These are phyloP conservation scores for Aspergillus sp. DNA, from an alignment of 2,329 filamentous ascomycete genomes.

Conservation along the genomic window DNA sequence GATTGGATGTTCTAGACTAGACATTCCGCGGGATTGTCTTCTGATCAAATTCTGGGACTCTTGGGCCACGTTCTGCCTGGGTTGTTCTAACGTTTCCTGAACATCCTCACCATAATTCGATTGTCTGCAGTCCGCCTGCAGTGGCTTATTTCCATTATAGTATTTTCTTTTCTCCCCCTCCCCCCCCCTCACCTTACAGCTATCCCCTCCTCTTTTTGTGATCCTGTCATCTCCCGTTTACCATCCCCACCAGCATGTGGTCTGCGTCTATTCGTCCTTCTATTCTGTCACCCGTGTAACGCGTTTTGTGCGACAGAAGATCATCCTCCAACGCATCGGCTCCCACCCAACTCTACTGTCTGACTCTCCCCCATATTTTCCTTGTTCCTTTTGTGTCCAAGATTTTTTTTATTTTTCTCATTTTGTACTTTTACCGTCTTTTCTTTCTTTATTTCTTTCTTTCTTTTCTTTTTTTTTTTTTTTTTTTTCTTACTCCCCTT, in stretches of 20 bases:
- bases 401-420: slow-evolving; percentile 1
- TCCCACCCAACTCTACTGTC: neutral
- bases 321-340: slow-evolving; percentile 6
- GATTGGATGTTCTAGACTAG: slow-evolving; percentile 14
- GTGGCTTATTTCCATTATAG: slow-evolving; percentile 4
- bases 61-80: slow-evolving; percentile 11
- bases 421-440: neutral
- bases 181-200: neutral
- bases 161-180: neutral
- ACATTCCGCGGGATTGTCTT: slow-evolving; percentile 16
- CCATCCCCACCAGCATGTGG: slow-evolving; percentile 27
- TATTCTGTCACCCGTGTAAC: slow-evolving; percentile 29
- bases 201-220: slow-evolving; percentile 3
- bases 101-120: neutral
- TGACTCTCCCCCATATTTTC: slow-evolving; percentile 3
- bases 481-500: slow-evolving; percentile 16
- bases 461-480: slow-evolving; percentile 5
- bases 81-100: slow-evolving; percentile 8
- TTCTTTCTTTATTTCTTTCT: slow-evolving; percentile 1
- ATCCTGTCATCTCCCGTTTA: slow-evolving; percentile 5
- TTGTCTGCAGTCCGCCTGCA: slow-evolving; percentile 1
- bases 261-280: slow-evolving; percentile 27
- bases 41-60: slow-evolving; percentile 2
- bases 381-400: slow-evolving; percentile 4
- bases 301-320: slow-evolving; percentile 24